These are phyloP conservation scores for Cucumis hystrix DNA, from an alignment of 306 rosid genomes.

Conservation along the genomic window DNA sequence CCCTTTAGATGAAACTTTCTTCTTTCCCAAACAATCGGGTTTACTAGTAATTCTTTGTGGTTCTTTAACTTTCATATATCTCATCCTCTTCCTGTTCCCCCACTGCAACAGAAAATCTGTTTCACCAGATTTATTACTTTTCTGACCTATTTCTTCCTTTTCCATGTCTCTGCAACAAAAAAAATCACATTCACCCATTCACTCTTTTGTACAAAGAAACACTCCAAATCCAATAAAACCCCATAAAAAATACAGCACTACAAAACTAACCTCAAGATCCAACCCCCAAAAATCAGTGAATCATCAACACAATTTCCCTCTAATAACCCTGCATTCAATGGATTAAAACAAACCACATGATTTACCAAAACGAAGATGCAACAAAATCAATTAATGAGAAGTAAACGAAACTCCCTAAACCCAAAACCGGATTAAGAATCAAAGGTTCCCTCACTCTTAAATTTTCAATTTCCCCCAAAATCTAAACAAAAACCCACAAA, in stretches of 20 bases:
- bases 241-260: neutral
- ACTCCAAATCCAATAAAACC: neutral
- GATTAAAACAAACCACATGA: neutral
- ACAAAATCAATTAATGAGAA: neutral
- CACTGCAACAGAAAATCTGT: conserved; percentile 40
- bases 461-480: neutral
- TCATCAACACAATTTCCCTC: neutral
- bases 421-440: neutral
- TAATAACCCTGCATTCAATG: conserved; percentile 15
- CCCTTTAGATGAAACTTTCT: conserved; percentile 21
- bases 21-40: conserved; percentile 22
- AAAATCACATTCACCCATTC: neutral
- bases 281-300: neutral
- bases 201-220: neutral
- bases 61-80: conserved; percentile 30
- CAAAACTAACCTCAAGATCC: conserved; percentile 23
- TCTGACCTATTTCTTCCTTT: conserved; percentile 27
- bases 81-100: conserved; percentile 46
- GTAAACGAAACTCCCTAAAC: neutral
- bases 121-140: conserved; percentile 17
- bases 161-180: conserved; percentile 33
- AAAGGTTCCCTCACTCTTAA: neutral
- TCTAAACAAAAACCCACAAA: conserved; percentile 7
- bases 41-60: conserved; percentile 15
- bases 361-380: neutral